phyloP scores from a whole-genome alignment of 2,329 filamentous ascomycete genomes.

The Colletotrichum sp. region DNA sequence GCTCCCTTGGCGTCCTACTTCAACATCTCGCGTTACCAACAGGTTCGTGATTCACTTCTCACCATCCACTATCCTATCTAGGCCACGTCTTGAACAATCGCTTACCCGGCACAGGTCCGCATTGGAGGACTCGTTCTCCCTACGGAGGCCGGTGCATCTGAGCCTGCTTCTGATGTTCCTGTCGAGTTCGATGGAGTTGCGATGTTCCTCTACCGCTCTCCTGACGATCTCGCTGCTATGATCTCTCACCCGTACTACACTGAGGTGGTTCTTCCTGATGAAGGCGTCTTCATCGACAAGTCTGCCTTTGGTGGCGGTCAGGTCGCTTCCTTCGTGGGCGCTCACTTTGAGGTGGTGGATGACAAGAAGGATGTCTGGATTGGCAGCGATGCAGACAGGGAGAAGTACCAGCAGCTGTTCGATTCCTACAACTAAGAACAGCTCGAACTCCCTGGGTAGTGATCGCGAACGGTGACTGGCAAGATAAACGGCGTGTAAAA shows the following conservation, averaged over 20 bases:
- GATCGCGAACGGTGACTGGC: not conserved
- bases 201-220: conserved; percentile 31
- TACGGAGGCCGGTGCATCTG: conserved; percentile 20
- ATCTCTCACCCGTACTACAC: conserved; percentile 33
- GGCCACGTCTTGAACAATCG: not conserved
- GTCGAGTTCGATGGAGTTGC: conserved; percentile 33
- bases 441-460: not conserved
- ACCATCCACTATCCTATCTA: not conserved
- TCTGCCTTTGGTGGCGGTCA: conserved; percentile 28
- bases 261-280: conserved; percentile 31
- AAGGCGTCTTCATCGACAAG: conserved; percentile 33
- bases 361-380: conserved; percentile 27
- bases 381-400: conserved; percentile 15
- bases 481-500: not conserved
- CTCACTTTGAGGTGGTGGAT: conserved; percentile 29
- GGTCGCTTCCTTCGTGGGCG: conserved; percentile 30
- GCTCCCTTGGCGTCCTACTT: conserved; percentile 29
- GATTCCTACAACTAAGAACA: conserved; percentile 9
- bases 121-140: conserved; percentile 30
- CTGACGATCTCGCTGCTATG: conserved; percentile 27
- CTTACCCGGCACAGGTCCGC: conserved; percentile 23
- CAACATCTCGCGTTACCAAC: conserved; percentile 32
- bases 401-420: conserved; percentile 28
- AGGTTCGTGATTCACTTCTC: conserved; percentile 21
- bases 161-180: conserved; percentile 23